Conservation (phyloP, 495 filamentous ascomycete genomes). For the Penicillium daleae region DNA sequence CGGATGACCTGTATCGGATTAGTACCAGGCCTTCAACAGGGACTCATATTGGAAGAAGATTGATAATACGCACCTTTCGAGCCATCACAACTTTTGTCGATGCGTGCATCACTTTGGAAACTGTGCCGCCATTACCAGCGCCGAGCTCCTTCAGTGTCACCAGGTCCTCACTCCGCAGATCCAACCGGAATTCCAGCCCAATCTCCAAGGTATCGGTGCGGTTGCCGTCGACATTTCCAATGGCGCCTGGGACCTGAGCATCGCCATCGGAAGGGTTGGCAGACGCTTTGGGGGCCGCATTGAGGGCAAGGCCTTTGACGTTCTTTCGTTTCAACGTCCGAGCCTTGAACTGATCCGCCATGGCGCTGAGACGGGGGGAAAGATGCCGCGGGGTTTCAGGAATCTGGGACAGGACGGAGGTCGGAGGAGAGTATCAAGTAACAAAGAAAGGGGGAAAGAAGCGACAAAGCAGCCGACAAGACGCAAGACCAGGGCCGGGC, state of each 20-base stretch:
- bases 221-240: constrained; percentile 61
- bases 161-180: constrained; percentile 89
- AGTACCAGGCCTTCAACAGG: constrained; percentile 3
- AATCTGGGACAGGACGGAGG: constrained; percentile 8
- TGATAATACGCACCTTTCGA: constrained; percentile 72
- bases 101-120: constrained; percentile 95
- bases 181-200: constrained; percentile 92
- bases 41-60: neutral
- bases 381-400: neutral
- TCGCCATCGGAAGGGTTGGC: constrained; percentile 61
- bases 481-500: constrained; percentile 12
- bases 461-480: constrained; percentile 8
- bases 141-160: constrained; percentile 93
- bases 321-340: constrained; percentile 98
- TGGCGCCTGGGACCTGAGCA: constrained; percentile 60
- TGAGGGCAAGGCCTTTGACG: constrained; percentile 89
- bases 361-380: constrained; percentile 42
- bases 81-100: constrained; percentile 97
- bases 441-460: constrained; percentile 9
- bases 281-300: constrained; percentile 63
- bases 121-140: constrained; percentile 94
- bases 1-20: constrained; percentile 77
- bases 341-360: constrained; percentile 84
- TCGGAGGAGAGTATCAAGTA: constrained; percentile 12
- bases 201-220: constrained; percentile 87